Evolutionary conservation across 208 protist genomes (phyloP).

Genomic region (Acanthamoeba lenticulata): DNA sequence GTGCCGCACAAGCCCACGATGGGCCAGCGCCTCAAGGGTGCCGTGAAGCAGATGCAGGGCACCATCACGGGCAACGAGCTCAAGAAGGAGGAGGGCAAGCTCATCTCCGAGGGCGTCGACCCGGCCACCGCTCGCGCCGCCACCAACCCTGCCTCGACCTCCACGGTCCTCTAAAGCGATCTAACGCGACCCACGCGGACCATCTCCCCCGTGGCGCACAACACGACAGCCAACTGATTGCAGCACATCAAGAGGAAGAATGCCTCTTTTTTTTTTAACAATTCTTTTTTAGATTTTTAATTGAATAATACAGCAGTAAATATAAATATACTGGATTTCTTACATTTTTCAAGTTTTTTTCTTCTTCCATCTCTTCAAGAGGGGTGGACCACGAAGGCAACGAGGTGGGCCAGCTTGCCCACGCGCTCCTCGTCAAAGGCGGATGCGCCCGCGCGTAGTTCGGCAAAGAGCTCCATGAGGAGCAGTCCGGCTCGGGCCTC

Average conservation of each 20-base stretch:
- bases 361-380: too few relatives aligned
- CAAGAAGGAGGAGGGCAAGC: slow-evolving; percentile 54
- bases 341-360: too few relatives aligned
- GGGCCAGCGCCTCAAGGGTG: background rate
- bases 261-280: too few relatives aligned
- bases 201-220: too few relatives aligned
- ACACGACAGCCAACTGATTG: too few relatives aligned
- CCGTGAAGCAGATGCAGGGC: slow-evolving; percentile 26
- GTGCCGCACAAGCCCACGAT: slow-evolving; percentile 3
- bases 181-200: too few relatives aligned
- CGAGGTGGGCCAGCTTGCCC: background rate
- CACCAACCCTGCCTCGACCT: background rate
- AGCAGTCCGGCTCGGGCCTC: background rate
- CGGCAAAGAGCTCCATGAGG: slow-evolving; percentile 9
- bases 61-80: background rate
- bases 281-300: too few relatives aligned
- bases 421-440: slow-evolving; percentile 1
- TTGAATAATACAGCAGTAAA: too few relatives aligned
- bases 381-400: too few relatives aligned
- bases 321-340: too few relatives aligned
- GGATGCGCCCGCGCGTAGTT: background rate
- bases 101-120: slow-evolving; percentile 35
- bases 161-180: background rate
- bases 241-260: too few relatives aligned
- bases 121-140: background rate